These are phyloP conservation scores for Agrocybe pediades DNA, from an alignment of 768 basidiomycete species.

Conservation along the genomic window DNA sequence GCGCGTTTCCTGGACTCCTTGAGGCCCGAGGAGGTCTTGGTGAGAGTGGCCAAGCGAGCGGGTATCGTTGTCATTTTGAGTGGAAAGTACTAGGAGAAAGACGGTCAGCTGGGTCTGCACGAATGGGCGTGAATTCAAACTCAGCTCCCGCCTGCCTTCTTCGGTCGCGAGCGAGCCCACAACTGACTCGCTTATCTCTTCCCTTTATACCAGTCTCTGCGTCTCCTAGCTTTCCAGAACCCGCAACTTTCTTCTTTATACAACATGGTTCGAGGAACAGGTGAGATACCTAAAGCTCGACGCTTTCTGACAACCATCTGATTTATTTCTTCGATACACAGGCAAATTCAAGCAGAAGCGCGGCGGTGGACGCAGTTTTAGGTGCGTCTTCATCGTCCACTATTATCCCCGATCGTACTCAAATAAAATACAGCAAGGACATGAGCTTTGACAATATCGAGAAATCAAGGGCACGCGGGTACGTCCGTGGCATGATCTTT, in stretches of 20 bases:
- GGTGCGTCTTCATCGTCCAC: constrained; percentile 37
- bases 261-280: constrained; percentile 54
- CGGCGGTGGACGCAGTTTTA: constrained; percentile 87
- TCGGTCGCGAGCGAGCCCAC: background rate
- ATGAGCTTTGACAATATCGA: constrained; percentile 52
- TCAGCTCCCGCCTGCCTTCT: constrained; percentile 19
- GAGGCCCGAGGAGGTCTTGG: constrained; percentile 55
- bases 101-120: constrained; percentile 12
- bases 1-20: constrained; percentile 69
- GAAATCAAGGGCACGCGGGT: constrained; percentile 45
- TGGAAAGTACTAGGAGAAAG: constrained; percentile 11
- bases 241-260: too few species aligned
- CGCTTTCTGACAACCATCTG: background rate
- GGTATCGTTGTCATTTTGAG: constrained; percentile 75
- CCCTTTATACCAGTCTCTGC: constrained; percentile 5
- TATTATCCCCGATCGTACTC: constrained; percentile 12
- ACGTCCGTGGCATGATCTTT: constrained; percentile 20
- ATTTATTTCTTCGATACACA: constrained; percentile 21
- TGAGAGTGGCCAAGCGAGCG: constrained; percentile 75
- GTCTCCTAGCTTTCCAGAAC: constrained; percentile 11
- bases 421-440: constrained; percentile 48
- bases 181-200: constrained; percentile 13
- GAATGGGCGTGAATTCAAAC: constrained; percentile 22
- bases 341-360: constrained; percentile 88
- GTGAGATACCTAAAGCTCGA: constrained; percentile 23